Evolutionary conservation across 805 yeast species (phyloP), one percentile per base, ranked within the genome.

Genomic region (Metschnikowia similis): DNA sequence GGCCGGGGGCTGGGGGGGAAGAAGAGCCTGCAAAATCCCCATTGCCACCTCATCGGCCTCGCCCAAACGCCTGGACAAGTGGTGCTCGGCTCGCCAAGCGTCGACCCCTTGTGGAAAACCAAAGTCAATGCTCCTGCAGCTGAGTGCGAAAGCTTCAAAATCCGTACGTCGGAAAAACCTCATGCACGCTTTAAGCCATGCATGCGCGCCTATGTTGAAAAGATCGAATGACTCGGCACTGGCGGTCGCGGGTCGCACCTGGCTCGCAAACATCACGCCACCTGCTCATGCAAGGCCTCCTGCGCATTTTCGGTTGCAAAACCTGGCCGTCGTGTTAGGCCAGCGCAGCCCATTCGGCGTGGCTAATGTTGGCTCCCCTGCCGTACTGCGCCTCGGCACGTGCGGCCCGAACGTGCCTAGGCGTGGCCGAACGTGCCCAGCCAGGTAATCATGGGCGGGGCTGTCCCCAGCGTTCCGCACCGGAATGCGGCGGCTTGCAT

Each of bases 281-380:
- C 41, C 27, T 13, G 41, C 29, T n/a, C 16, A 16, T 26, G 29
- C 13, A 6, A 27, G 41, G 8, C 27, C 31, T 17, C 41, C 29
- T 38, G 41, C 41, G 41, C 29, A 37, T 6, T 26, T 21, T 37
- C 40, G 40, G 40, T 37, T 37, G 40, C 40, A 37, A 37, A 37
- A 21, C 31, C 31, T 8, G 4, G 8, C 31, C 31, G 31, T 29
- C 10, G 1, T 7, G 1, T 8, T 10, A 8, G 11, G 5, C 37
- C 13, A 16, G 17, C 13, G 14, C 27, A 14, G 27, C 21, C 27
- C 4, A 1, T 14, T 16, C 8, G 8, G 8, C 27, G 38, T n/a
- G n/a, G 8, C 17, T 8, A 2, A 11, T 1, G 21, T 21, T 1
- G 21, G 5, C 21, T 21, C 3, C 21, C 21, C 5, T 21, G 21